phyloP scores from a whole-genome alignment of 106 monocot species.

The Allium fistulosum region DNA sequence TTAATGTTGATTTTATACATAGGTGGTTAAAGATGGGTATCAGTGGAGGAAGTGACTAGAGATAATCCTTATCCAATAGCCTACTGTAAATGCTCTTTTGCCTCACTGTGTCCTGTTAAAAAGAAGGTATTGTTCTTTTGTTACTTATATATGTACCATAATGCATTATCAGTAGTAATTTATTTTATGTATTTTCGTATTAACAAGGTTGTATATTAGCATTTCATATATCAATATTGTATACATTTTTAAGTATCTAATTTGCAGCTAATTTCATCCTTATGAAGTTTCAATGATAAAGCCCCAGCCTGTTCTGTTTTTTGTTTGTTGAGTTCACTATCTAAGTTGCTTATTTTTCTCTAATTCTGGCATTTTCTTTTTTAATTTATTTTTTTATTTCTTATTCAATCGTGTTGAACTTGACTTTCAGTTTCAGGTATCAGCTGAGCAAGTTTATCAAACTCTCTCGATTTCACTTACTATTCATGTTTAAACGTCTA shows the following conservation, averaged over 20 bases:
- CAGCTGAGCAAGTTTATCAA: no score
- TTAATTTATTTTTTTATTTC: no score
- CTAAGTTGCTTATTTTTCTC: no score
- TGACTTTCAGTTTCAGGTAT: no score
- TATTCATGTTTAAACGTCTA: no score
- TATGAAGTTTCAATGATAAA: not conserved
- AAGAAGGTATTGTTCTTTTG: slow-evolving; percentile 51
- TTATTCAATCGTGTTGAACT: no score
- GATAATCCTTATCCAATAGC: slow-evolving; percentile 78
- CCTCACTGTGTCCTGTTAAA: slow-evolving; percentile 70
- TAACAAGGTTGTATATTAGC: no score
- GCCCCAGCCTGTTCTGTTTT: not conserved
- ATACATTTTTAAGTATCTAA: no score
- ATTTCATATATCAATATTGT: no score
- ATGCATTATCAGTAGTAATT: not conserved
- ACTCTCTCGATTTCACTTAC: no score
- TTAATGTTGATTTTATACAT: not conserved
- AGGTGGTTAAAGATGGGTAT: slow-evolving; percentile 67
- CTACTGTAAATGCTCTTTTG: slow-evolving; percentile 75
- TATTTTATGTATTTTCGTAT: not conserved
- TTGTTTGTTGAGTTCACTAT: not conserved
- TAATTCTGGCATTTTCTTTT: no score
- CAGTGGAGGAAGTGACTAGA: slow-evolving; percentile 72
- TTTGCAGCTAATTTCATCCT: no score
- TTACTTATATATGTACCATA: not conserved